A percentile compares a stretch with the other conserved stretches of the same genome.
phyloP scores from a whole-genome alignment of 2,329 filamentous ascomycete species.

The Daldinia eschscholtzii region DNA sequence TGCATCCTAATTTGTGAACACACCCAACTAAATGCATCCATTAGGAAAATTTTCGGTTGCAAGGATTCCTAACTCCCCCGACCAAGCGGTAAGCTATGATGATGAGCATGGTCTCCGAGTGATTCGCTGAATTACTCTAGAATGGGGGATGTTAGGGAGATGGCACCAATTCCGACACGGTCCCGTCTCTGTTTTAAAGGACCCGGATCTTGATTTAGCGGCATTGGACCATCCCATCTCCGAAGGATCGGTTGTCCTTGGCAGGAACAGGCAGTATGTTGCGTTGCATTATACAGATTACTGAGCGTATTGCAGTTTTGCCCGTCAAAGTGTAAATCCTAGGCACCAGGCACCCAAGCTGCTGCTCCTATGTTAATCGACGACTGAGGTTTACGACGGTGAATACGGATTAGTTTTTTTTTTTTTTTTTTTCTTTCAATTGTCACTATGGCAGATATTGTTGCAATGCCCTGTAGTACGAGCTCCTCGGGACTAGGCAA shows the following conservation, averaged over 20 bases:
- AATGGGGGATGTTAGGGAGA: conserved; percentile 3
- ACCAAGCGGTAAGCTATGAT: conserved; percentile 11
- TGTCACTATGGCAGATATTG: conserved; percentile 11
- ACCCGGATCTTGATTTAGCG: conserved; percentile 38
- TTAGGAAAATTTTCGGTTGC: conserved; percentile 15
- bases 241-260: conserved; percentile 34
- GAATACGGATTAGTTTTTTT: too few relatives aligned
- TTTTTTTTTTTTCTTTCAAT: not conserved
- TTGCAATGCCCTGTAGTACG: conserved; percentile 25
- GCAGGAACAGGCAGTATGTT: conserved; percentile 28
- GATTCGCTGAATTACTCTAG: conserved; percentile 4
- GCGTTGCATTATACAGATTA: not conserved
- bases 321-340: not conserved
- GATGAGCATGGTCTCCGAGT: conserved; percentile 19
- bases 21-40: conserved; percentile 5
- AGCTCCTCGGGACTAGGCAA: not conserved
- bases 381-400: not conserved
- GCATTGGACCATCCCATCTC: conserved; percentile 28
- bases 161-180: conserved; percentile 22
- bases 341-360: not conserved
- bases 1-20: conserved; percentile 15
- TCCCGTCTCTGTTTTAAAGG: conserved; percentile 16
- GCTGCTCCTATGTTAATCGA: not conserved
- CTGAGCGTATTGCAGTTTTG: not conserved
- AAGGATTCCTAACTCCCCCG: not conserved